Conservation (phyloP, 148 eudicot genomes). For the Amaranthus cruentus region DNA sequence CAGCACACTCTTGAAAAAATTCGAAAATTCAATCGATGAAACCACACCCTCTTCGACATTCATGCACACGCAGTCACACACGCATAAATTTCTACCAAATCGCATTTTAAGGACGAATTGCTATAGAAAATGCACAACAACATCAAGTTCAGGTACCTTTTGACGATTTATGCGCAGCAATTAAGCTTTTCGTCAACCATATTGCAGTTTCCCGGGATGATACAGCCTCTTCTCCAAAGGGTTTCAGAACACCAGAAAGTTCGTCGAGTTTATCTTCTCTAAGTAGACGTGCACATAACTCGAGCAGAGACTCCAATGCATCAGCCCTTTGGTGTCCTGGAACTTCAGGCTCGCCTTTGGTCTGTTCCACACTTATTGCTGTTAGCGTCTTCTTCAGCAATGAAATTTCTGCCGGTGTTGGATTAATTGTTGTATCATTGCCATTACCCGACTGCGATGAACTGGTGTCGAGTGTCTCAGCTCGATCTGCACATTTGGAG, state of each 20-base stretch:
- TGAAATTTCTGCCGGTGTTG: slow-evolving; percentile 31
- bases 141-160: slow-evolving; percentile 29
- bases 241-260: slow-evolving; percentile 72
- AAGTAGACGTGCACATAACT: slow-evolving; percentile 82
- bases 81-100: neutral
- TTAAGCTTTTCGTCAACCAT: slow-evolving; percentile 92
- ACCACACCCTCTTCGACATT: neutral
- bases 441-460: slow-evolving; percentile 21
- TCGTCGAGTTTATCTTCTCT: slow-evolving; percentile 80
- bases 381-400: slow-evolving; percentile 34
- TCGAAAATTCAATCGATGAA: neutral
- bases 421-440: slow-evolving; percentile 19
- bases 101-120: neutral
- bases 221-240: slow-evolving; percentile 86
- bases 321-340: slow-evolving; percentile 66
- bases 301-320: slow-evolving; percentile 88
- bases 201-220: slow-evolving; percentile 96
- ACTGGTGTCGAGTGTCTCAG: slow-evolving; percentile 16
- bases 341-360: slow-evolving; percentile 37
- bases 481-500: slow-evolving; percentile 22
- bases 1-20: neutral
- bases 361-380: slow-evolving; percentile 29
- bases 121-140: neutral
- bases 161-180: slow-evolving; percentile 57
- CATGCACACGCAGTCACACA: neutral